Conservation (phyloP, 1,284 basidiomycete species). For the Puccinia coronata region DNA sequence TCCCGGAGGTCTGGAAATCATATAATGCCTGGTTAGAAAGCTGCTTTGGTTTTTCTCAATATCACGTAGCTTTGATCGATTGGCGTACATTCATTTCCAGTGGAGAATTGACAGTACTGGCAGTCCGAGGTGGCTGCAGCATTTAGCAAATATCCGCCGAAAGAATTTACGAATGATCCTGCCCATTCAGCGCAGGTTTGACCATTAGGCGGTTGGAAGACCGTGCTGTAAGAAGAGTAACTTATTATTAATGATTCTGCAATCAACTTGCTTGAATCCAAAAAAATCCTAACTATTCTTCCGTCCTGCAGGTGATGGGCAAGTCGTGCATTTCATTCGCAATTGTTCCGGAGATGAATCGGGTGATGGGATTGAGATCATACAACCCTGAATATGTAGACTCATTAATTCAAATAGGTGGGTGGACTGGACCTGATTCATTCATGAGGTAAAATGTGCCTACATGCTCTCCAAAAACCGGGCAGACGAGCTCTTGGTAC, state of each 20-base stretch:
- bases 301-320: slow-evolving; percentile 17
- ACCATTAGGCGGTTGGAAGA: slow-evolving; percentile 41
- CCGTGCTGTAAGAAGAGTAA: not conserved
- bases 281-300: slow-evolving; percentile 32
- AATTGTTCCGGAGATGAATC: slow-evolving; percentile 64
- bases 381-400: slow-evolving; percentile 49
- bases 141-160: slow-evolving; percentile 68
- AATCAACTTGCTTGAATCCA: not conserved
- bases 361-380: slow-evolving; percentile 65
- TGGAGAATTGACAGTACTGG: slow-evolving; percentile 71
- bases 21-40: not conserved
- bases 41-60: no score
- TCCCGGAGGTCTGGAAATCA: not conserved
- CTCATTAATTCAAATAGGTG: not conserved
- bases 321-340: slow-evolving; percentile 48
- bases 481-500: slow-evolving; percentile 64
- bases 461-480: slow-evolving; percentile 75
- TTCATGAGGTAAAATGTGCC: no score
- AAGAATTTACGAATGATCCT: not conserved
- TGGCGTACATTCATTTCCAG: slow-evolving; percentile 53
- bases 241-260: not conserved
- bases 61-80: not conserved
- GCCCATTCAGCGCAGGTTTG: slow-evolving; percentile 47
- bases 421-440: no score
- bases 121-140: slow-evolving; percentile 67